Percentiles rank a stretch among this genome's conserved stretches.
phyloP scores from a whole-genome alignment of 23 red algal species.

The Gracilaria domingensis region DNA sequence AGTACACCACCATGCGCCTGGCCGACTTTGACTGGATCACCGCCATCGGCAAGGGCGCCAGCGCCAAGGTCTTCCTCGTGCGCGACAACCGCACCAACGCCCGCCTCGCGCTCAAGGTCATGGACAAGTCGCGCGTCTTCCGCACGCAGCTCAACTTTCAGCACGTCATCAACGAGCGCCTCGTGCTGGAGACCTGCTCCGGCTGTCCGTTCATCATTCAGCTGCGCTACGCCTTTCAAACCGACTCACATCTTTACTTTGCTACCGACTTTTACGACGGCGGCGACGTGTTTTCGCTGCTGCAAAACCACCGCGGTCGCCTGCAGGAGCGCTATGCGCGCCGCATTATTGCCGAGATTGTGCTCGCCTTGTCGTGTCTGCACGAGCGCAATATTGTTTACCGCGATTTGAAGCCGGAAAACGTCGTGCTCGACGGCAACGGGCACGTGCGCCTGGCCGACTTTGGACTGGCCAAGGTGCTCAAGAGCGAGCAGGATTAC shows the following conservation, averaged over 20 bases:
- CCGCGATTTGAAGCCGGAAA: conserved; percentile 96
- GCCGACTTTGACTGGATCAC: conserved; percentile 88
- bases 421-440: conserved; percentile 92
- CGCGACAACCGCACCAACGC: conserved; percentile 71
- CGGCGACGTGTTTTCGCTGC: conserved; percentile 79
- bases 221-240: conserved; percentile 85
- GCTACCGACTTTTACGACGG: conserved; percentile 94
- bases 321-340: conserved; percentile 78
- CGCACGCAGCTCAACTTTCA: conserved; percentile 64
- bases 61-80: conserved; percentile 82
- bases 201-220: conserved; percentile 82
- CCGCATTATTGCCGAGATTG: conserved; percentile 80
- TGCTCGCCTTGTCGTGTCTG: conserved; percentile 78
- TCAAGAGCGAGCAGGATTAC: conserved; percentile 54
- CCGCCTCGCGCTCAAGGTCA: conserved; percentile 77
- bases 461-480: conserved; percentile 95
- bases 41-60: conserved; percentile 86
- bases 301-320: conserved; percentile 69
- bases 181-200: conserved; percentile 68
- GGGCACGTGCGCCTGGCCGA: conserved; percentile 94
- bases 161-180: conserved; percentile 76
- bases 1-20: conserved; percentile 68
- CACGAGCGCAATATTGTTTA: conserved; percentile 92
- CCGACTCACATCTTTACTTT: conserved; percentile 83
- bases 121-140: conserved; percentile 76